phyloP scores from a whole-genome alignment of 2,329 filamentous ascomycete genomes.

The Coniosporium tulheliwenetii region DNA sequence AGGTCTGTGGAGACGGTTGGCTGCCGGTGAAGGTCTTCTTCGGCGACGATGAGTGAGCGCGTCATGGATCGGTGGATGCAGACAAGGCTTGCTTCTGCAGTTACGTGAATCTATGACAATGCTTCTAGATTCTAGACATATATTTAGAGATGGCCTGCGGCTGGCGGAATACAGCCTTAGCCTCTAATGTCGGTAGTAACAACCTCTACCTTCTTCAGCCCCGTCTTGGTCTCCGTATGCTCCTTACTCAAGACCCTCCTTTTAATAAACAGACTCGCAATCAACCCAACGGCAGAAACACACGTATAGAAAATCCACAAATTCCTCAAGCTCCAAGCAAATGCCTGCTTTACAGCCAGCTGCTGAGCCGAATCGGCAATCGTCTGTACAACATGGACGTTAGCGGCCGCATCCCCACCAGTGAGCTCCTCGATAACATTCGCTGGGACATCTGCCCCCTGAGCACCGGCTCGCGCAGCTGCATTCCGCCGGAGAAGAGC shows the following conservation, averaged over 20 bases:
- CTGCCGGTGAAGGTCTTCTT: conserved; percentile 69
- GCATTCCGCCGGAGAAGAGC: conserved; percentile 32
- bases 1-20: conserved; percentile 64
- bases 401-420: conserved; percentile 29
- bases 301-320: conserved; percentile 33
- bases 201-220: conserved; percentile 14
- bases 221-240: conserved; percentile 37
- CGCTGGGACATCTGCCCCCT: conserved; percentile 7
- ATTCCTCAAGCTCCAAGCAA: conserved; percentile 32
- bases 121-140: no score
- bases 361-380: conserved; percentile 23
- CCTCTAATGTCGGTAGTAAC: no score
- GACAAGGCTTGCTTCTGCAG: no score
- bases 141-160: no score
- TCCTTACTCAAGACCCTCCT: conserved; percentile 30
- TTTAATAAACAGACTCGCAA: conserved; percentile 28
- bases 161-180: no score
- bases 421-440: conserved; percentile 19
- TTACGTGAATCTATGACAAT: no score
- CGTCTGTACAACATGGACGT: conserved; percentile 24
- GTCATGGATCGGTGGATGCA: no score
- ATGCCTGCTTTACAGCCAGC: conserved; percentile 27
- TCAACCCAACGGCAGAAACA: conserved; percentile 23
- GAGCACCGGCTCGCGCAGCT: conserved; percentile 2
- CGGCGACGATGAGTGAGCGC: conserved; percentile 45